Evolutionary conservation across 306 rosid species (phyloP), one percentile per base, ranked within the genome.

Genomic region (Betula pendula): DNA sequence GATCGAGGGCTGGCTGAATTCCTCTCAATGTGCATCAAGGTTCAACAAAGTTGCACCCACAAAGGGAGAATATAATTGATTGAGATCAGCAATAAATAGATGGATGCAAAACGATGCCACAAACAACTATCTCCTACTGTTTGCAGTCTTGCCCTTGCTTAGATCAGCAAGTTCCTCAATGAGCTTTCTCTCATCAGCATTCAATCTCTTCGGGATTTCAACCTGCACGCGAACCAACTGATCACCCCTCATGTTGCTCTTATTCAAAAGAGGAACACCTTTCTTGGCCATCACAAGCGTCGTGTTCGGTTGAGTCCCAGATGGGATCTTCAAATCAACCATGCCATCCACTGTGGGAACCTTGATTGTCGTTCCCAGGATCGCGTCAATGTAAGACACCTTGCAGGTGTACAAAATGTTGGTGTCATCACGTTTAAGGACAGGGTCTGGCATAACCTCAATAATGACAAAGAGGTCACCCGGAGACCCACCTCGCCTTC

Each of bases 181-280:
- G 42, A 95, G 92, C 88, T 95, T 92, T 79, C 75, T 87, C 86
- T 95, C 99, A 8, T 91, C 96, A 24, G 66, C 79, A 91, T 92
- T 91, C 68, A 95, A 67, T 81, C 87, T 87, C 76, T 95, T 95
- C 8, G 99, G 99, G 67, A 95, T 95, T 81, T 95, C 99, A 48
- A 95, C 96, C 91, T 95, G 99, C 79, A 95, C 99, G 0, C 96
- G 88, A 17, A 95, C 99, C 83, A 95, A 89, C 80, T 95, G 99
- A 81, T 95, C 99, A 13, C 99, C 99, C 78, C 99, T 91, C 91
- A 91, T 81, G 24, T 89, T 95, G 85, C 82, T 91, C 75, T 91
- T 95, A 66, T 95, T 95, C 72, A 95, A 89, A 56, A 87, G 52
- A 2, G 99, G 99, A 58, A 95, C 99, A 55, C 99, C 99, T 82